Base-by-base conservation (phyloP, 148 eudicot species). In the Arctostaphylos glauca region DNA sequence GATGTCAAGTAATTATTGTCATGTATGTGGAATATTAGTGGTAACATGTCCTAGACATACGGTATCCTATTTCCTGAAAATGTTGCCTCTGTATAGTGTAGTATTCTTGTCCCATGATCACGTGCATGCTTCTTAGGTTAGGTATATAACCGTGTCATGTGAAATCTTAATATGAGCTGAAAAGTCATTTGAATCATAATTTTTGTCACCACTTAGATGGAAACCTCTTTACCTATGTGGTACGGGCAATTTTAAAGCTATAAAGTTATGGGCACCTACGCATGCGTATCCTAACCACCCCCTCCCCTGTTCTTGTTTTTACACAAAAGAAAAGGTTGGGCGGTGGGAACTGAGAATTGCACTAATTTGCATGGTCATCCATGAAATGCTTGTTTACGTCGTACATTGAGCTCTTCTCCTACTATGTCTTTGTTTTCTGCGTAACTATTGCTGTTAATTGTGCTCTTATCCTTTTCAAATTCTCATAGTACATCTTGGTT, bases 351-450 rank as follows among this genome's bases (percentile, higher is more conserved):
- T 10, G 12, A 50, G 52, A 48, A 16, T 49, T 50, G 43, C 38
- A 21, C 46, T 3, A 23, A 13, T 75, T 46, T 72, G 21, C 41
- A 54, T 80, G 64, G 43, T 13, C 49, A 41, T 43, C 47, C 5
- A 47, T 13, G 15, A 25, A 13, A 58, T 82, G 74, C 80, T 76
- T 82, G 74, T 82, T 48, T 75, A 60, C 14, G n/a, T 82, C 14
- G 25, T 31, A 12, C 74, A 75, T 46, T n/a, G 19, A 38, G 52
- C 74, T 31, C 46, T 60, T 9, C 81, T 70, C 58, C 41, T 54
- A 54, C 46, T 68, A 44, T 78, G 15, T 68, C 44, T 66, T 21
- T 55, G 16, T 21, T 18, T 62, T 15, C 79, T 76, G 46, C n/a
- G 5, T 25, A 15, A 76, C 60, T 79, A 46, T 6, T 67, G 82